phyloP scores from a whole-genome alignment of 345 rosid genomes.

The Trapa bicornis region DNA sequence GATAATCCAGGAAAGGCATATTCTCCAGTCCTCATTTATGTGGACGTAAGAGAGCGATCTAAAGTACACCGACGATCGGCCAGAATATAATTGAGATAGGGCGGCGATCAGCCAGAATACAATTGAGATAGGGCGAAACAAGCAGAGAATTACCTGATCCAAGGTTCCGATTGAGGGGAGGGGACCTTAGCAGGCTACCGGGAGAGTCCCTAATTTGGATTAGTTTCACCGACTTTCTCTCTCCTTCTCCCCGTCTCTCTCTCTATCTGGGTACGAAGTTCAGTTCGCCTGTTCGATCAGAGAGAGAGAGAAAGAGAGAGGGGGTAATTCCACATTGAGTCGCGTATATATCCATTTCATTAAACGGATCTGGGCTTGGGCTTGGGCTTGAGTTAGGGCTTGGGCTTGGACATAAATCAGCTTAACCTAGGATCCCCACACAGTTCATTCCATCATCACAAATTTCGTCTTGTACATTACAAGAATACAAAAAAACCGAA shows the following conservation, averaged over 20 bases:
- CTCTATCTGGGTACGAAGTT: neutral
- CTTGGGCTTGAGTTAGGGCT: too few species aligned
- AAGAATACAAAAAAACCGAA: neutral
- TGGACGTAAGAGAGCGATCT: neutral
- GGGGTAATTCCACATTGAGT: too few species aligned
- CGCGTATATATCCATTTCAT: too few species aligned
- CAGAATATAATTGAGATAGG: neutral
- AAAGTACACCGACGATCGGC: neutral
- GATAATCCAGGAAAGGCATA: neutral
- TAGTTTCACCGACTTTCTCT: neutral
- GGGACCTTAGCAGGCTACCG: neutral
- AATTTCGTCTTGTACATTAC: too few species aligned
- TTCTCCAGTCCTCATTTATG: too few species aligned
- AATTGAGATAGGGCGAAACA: neutral
- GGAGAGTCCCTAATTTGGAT: neutral
- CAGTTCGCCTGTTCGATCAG: neutral
- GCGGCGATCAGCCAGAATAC: too few species aligned
- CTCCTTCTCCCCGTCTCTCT: neutral
- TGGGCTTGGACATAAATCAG: too few species aligned
- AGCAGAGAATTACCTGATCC: conserved; percentile 2
- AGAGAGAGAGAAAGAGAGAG: neutral
- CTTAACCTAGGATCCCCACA: too few species aligned
- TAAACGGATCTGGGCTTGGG: too few species aligned
- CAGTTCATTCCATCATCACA: too few species aligned
- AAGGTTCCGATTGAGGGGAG: neutral